Evolutionary conservation across 805 yeast genomes (phyloP).

Genomic region (Wickerhamomyces sydowiorum): DNA sequence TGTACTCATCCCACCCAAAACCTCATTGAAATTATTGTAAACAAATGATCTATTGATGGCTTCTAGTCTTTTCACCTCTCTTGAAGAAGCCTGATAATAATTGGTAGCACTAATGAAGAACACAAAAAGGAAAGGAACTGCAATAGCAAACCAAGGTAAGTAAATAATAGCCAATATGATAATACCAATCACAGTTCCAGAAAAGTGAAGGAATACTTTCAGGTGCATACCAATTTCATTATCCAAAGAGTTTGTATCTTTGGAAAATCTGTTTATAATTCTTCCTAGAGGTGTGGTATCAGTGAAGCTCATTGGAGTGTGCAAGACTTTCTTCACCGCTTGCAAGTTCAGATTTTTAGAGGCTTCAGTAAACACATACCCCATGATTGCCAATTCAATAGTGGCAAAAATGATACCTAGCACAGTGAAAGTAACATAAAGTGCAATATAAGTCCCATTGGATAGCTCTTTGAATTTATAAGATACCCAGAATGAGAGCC

Average conservation of each 20-base stretch:
- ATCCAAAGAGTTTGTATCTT: constrained; percentile 81
- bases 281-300: constrained; percentile 89
- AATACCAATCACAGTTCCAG: constrained; percentile 56
- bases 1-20: constrained; percentile 42
- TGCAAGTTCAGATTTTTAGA: constrained; percentile 51
- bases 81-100: constrained; percentile 42
- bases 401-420: constrained; percentile 41
- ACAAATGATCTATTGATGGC: constrained; percentile 47
- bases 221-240: constrained; percentile 71
- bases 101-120: constrained; percentile 38
- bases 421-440: constrained; percentile 58
- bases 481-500: constrained; percentile 82
- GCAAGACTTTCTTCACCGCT: constrained; percentile 57
- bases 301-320: constrained; percentile 78
- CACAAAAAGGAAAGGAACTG: constrained; percentile 49
- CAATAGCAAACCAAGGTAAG: constrained; percentile 74
- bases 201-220: constrained; percentile 50
- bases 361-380: constrained; percentile 45
- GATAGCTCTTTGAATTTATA: constrained; percentile 40
- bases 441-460: constrained; percentile 66
- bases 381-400: constrained; percentile 41
- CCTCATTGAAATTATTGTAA: constrained; percentile 45
- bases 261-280: constrained; percentile 78
- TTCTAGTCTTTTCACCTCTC: constrained; percentile 48
- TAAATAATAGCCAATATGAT: constrained; percentile 64